Evolutionary conservation across 306 rosid species (phyloP).

Genomic region (Phaseolus lunatus): DNA sequence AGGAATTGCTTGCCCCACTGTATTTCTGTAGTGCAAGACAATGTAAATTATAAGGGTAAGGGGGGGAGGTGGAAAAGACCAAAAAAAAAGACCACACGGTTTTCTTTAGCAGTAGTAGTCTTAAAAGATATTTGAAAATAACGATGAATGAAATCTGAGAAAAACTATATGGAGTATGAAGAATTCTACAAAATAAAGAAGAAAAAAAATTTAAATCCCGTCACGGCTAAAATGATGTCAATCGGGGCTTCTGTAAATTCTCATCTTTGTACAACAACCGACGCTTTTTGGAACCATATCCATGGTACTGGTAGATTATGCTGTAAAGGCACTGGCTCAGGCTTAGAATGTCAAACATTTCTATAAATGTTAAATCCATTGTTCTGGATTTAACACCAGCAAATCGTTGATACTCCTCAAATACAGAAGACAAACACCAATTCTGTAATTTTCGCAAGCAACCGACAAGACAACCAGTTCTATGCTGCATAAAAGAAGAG

Average conservation of each 20-base stretch:
- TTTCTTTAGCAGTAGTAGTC: conserved; percentile 4
- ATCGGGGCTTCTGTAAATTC: conserved; percentile 71
- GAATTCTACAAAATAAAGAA: conserved; percentile 2
- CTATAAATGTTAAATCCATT: conserved; percentile 74
- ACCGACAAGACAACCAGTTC: conserved; percentile 92
- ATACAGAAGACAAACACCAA: conserved; percentile 87
- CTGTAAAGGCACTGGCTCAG: conserved; percentile 94
- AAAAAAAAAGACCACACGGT: neutral
- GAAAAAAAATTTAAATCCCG: conserved; percentile 15
- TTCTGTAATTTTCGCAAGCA: conserved; percentile 93
- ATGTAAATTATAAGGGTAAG: neutral
- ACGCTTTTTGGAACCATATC: conserved; percentile 82
- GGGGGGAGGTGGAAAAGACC: neutral
- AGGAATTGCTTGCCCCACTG: conserved; percentile 28
- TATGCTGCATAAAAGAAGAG: conserved; percentile 65
- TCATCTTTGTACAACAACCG: conserved; percentile 76
- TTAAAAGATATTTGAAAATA: conserved; percentile 31
- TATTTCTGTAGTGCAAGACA: conserved; percentile 14
- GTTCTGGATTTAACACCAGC: conserved; percentile 79
- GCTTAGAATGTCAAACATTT: conserved; percentile 59
- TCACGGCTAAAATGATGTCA: conserved; percentile 55
- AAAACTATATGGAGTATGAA: conserved; percentile 22
- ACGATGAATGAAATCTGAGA: conserved; percentile 5
- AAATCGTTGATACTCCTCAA: conserved; percentile 83
- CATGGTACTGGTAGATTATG: conserved; percentile 91